A percentile compares a stretch with the other conserved stretches of the same genome.
phyloP scores from a whole-genome alignment of 192 early-diverging fungal species.

The Diversispora epigaea region DNA sequence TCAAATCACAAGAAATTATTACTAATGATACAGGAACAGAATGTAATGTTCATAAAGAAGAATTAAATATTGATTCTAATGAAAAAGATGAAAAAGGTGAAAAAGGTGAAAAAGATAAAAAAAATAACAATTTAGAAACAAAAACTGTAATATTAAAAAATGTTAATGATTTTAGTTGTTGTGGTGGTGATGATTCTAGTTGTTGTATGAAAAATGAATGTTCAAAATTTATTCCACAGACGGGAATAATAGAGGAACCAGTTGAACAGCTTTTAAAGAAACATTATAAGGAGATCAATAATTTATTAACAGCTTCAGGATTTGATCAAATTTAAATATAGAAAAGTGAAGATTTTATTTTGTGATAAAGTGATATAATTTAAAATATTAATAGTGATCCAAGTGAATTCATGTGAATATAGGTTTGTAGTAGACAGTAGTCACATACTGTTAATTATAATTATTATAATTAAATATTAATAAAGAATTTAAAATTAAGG shows the following conservation, averaged over 20 bases:
- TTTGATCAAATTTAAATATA: neutral
- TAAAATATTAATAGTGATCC: neutral
- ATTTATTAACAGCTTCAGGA: constrained; percentile 9
- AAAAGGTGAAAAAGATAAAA: neutral
- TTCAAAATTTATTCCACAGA: neutral
- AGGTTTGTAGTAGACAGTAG: constrained; percentile 48
- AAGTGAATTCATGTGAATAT: constrained; percentile 28
- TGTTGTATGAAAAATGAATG: neutral
- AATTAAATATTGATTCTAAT: neutral
- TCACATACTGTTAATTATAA: constrained; percentile 41
- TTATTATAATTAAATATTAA: neutral
- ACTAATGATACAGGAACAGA: neutral
- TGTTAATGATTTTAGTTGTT: neutral
- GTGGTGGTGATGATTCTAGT: neutral
- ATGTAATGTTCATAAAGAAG: too few species aligned
- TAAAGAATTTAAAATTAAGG: neutral
- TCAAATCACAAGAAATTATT: too few species aligned
- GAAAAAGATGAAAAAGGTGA: neutral
- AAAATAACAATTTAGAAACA: neutral
- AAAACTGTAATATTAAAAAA: too few species aligned
- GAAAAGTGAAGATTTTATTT: too few species aligned
- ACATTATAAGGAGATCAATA: neutral
- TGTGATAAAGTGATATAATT: neutral
- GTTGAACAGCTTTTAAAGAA: neutral
- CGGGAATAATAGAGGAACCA: neutral